A percentile compares a stretch with the other conserved stretches of the same genome.
phyloP scores from a whole-genome alignment of 1,284 basidiomycete species.

The Cryptococcus maquisensis region DNA sequence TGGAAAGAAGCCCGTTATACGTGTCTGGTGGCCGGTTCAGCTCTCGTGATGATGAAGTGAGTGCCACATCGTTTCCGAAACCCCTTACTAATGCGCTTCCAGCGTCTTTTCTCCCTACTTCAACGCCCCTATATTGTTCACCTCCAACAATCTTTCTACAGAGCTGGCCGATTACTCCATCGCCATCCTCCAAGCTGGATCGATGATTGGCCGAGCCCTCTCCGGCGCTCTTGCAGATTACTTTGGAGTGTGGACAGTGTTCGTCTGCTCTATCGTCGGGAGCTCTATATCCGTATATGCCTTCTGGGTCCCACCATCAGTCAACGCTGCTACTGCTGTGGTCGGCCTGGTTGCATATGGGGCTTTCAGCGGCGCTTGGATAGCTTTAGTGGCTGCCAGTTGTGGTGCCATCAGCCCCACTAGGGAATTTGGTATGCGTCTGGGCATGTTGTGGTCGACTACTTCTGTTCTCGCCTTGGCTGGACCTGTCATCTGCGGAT shows the following conservation, averaged over 20 bases:
- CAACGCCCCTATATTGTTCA: constrained; percentile 27
- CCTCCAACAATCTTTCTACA: constrained; percentile 21
- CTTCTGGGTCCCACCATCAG: constrained; percentile 32
- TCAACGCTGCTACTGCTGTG: constrained; percentile 30
- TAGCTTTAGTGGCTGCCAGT: constrained; percentile 39
- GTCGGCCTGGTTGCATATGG: constrained; percentile 40
- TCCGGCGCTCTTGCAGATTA: constrained; percentile 35
- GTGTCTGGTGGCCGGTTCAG: constrained; percentile 27
- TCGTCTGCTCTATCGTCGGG: constrained; percentile 21
- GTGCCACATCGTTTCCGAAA: not conserved
- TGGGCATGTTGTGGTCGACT: constrained; percentile 41
- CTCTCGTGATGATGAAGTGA: constrained; percentile 32
- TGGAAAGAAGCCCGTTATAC: constrained; percentile 32
- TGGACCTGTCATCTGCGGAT: constrained; percentile 40
- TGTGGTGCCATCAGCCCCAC: constrained; percentile 39
- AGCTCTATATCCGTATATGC: constrained; percentile 30
- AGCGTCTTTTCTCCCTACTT: constrained; percentile 39
- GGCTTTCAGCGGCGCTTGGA: constrained; percentile 35
- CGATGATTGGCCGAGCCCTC: constrained; percentile 34
- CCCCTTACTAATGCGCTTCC: not conserved
- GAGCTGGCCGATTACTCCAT: constrained; percentile 33
- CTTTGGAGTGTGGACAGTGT: constrained; percentile 40
- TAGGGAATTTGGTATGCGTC: constrained; percentile 41
- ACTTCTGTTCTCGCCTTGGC: constrained; percentile 31
- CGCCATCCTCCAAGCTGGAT: constrained; percentile 37